Conservation (phyloP, 1,284 basidiomycete species). For the Heterobasidion irregulare region DNA sequence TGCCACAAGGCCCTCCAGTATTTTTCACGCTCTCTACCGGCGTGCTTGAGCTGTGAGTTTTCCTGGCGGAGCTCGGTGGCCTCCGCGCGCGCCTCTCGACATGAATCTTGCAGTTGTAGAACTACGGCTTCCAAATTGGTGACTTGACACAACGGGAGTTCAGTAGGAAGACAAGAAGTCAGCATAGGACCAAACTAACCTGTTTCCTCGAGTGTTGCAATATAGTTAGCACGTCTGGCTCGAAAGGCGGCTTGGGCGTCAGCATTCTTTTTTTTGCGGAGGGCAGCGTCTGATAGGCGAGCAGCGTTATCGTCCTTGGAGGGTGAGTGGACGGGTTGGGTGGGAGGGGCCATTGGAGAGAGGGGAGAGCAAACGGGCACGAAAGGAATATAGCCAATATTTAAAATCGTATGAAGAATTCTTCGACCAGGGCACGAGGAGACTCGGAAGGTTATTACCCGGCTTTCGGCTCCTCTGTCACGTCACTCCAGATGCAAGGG, state of each 20-base stretch:
- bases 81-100: constrained; percentile 55
- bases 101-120: constrained; percentile 72
- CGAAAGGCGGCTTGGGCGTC: constrained; percentile 71
- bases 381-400: constrained; percentile 14
- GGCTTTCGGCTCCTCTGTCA: not conserved
- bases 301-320: constrained; percentile 26
- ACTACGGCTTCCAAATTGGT: constrained; percentile 76
- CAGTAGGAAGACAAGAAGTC: constrained; percentile 10
- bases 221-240: constrained; percentile 72
- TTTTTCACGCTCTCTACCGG: constrained; percentile 62
- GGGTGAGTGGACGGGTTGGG: constrained; percentile 13
- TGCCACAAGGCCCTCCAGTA: constrained; percentile 61
- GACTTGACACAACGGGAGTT: constrained; percentile 31
- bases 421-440: constrained; percentile 53
- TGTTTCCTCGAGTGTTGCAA: constrained; percentile 81
- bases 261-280: constrained; percentile 80
- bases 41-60: constrained; percentile 51
- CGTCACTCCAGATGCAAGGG: not conserved
- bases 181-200: constrained; percentile 33
- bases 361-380: constrained; percentile 14
- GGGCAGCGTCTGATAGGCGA: constrained; percentile 49
- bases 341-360: constrained; percentile 21
- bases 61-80: constrained; percentile 52
- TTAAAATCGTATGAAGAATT: constrained; percentile 43
- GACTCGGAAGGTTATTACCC: constrained; percentile 13